Percentiles rank a stretch among this genome's conserved stretches.
Evolutionary conservation across 345 rosid species (phyloP).

Genomic region (Ricinus communis): DNA sequence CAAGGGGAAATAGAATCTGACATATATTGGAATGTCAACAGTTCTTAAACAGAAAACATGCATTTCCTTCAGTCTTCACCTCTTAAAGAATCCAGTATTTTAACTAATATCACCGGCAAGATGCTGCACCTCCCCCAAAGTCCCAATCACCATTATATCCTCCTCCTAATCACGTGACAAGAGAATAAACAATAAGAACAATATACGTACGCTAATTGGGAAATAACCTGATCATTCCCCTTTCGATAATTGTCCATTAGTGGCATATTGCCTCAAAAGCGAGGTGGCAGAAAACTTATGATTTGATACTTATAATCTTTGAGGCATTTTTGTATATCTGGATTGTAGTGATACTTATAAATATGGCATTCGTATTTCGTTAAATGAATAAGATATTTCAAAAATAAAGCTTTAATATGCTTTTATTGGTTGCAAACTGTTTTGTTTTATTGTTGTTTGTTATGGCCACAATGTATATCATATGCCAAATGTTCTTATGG

Average conservation of each 20-base stretch:
- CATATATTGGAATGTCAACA: not conserved
- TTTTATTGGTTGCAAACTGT: not conserved
- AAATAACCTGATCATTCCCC: too few relatives aligned
- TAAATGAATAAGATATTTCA: not conserved
- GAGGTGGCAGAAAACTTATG: not conserved
- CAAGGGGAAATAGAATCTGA: not conserved
- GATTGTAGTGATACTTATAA: not conserved
- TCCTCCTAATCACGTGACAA: too few relatives aligned
- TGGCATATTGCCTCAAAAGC: not conserved
- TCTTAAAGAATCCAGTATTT: not conserved
- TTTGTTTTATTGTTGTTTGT: not conserved
- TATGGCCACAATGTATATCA: not conserved
- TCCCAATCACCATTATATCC: not conserved
- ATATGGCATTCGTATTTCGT: not conserved
- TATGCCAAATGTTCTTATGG: not conserved
- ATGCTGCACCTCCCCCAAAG: not conserved
- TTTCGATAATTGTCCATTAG: not conserved
- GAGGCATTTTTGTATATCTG: not conserved
- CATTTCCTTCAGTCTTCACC: too few relatives aligned
- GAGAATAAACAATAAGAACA: too few relatives aligned
- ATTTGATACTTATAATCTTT: not conserved
- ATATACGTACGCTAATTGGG: too few relatives aligned
- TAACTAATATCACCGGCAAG: not conserved
- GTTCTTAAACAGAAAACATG: not conserved
- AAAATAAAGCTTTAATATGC: not conserved